phyloP scores from a whole-genome alignment of 2,329 filamentous ascomycete genomes.

The Pseudogymnoascus sp. region DNA sequence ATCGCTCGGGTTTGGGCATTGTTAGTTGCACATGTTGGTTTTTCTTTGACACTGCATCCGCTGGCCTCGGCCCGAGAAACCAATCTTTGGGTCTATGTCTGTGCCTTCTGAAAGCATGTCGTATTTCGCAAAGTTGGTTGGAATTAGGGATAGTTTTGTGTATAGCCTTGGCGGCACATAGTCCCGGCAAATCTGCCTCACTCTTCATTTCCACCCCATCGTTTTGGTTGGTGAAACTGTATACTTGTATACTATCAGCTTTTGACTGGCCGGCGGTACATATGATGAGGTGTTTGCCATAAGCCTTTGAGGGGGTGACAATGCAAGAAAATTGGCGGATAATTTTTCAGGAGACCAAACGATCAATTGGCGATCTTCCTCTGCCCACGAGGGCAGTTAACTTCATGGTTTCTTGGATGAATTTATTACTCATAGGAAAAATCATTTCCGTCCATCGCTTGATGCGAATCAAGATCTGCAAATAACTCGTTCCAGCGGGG shows the following conservation, averaged over 20 bases:
- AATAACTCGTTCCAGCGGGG: constrained; percentile 2
- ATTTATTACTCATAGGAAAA: not conserved
- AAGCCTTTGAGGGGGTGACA: not conserved
- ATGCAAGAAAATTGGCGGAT: not conserved
- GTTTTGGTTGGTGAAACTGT: not conserved
- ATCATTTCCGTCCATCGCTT: constrained; percentile 4
- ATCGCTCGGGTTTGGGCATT: not conserved
- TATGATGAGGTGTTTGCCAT: not conserved
- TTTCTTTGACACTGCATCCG: not conserved
- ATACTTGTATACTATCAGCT: not conserved
- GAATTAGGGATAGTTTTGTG: not conserved
- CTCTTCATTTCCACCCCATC: not conserved
- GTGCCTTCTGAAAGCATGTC: not conserved
- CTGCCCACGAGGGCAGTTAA: not conserved
- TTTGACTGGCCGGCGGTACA: not conserved
- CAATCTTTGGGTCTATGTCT: not conserved
- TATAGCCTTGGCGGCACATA: not conserved
- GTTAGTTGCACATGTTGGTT: not conserved
- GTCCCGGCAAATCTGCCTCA: not conserved
- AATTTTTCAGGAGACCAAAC: not conserved
- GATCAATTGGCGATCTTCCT: not conserved
- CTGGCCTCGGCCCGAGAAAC: not conserved
- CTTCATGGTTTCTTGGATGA: not conserved
- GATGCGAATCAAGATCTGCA: constrained; percentile 4
- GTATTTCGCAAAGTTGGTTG: too few species aligned